phyloP scores from a whole-genome alignment of 495 filamentous ascomycete species.

The Baudoinia panamericana region DNA sequence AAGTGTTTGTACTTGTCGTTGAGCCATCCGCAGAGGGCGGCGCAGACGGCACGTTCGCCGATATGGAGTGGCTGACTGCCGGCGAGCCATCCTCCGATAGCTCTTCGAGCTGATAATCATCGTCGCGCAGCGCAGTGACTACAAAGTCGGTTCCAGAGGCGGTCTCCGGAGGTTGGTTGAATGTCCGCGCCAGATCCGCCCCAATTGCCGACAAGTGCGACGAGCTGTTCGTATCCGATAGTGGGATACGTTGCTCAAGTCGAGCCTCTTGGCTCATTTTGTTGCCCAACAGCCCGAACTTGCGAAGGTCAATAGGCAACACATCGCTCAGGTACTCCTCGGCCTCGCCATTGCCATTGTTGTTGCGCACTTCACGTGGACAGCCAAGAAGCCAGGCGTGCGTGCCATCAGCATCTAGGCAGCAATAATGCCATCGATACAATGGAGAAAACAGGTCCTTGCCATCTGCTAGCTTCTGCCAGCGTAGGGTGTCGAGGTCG shows the following conservation, averaged over 20 bases:
- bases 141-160: slow-evolving; percentile 75
- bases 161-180: slow-evolving; percentile 63
- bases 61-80: slow-evolving; percentile 29
- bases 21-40: slow-evolving; percentile 30
- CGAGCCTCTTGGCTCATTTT: slow-evolving; percentile 48
- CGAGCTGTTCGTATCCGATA: slow-evolving; percentile 36
- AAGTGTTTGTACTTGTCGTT: slow-evolving; percentile 44
- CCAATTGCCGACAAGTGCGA: slow-evolving; percentile 53
- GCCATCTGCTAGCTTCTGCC: slow-evolving; percentile 88
- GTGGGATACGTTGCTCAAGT: slow-evolving; percentile 42
- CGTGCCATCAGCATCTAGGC: slow-evolving; percentile 79
- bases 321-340: slow-evolving; percentile 92
- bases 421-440: slow-evolving; percentile 96
- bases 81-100: slow-evolving; percentile 11
- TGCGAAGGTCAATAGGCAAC: slow-evolving; percentile 73
- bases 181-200: slow-evolving; percentile 67
- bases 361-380: slow-evolving; percentile 49
- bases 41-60: slow-evolving; percentile 6
- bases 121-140: slow-evolving; percentile 64
- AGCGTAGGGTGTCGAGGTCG: slow-evolving; percentile 71
- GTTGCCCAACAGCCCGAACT: slow-evolving; percentile 78
- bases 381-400: slow-evolving; percentile 96
- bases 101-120: slow-evolving; percentile 49
- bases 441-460: slow-evolving; percentile 76
- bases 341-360: slow-evolving; percentile 38